Conservation (phyloP, 2,329 filamentous ascomycete species). For the Botryosphaeria agaves region DNA sequence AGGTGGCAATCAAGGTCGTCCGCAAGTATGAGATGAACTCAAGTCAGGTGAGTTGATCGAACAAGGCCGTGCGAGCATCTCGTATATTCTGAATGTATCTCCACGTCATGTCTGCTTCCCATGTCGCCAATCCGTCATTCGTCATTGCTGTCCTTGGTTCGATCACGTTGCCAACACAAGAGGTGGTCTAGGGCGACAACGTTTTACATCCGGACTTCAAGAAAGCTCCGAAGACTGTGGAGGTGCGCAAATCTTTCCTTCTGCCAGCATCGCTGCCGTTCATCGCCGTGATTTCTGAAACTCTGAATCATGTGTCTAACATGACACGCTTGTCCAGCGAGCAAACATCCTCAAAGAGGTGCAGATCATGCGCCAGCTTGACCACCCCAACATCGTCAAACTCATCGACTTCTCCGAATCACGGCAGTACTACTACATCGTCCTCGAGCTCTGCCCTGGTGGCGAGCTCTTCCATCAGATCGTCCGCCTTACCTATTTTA, state of each 20-base stretch:
- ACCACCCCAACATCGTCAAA: conserved; percentile 91
- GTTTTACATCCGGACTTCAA: conserved; percentile 95
- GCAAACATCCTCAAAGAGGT: conserved; percentile 98
- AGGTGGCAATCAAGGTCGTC: conserved; percentile 96
- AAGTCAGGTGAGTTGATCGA: conserved; percentile 75
- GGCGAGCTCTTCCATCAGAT: conserved; percentile 98
- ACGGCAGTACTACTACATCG: conserved; percentile 90
- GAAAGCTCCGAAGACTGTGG: conserved; percentile 72
- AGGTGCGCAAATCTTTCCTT: conserved; percentile 54
- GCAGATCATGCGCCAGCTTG: conserved; percentile 92
- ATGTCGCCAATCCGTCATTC: no score
- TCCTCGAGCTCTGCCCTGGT: conserved; percentile 85
- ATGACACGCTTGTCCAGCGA: conserved; percentile 42
- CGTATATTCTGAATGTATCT: no score
- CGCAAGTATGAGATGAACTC: conserved; percentile 99
- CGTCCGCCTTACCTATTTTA: conserved; percentile 94
- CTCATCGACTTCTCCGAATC: conserved; percentile 90
- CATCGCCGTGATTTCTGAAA: no score
- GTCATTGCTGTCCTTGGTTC: no score
- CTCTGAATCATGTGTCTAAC: no score
- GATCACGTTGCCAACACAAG: conserved; percentile 28
- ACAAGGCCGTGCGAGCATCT: no score
- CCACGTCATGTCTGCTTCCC: no score
- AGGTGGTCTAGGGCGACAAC: conserved; percentile 57
- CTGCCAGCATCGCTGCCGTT: neutral